Evolutionary conservation across 495 filamentous ascomycete species (phyloP), one percentile per base, ranked within the genome.

Genomic region (Penicillium taxi): DNA sequence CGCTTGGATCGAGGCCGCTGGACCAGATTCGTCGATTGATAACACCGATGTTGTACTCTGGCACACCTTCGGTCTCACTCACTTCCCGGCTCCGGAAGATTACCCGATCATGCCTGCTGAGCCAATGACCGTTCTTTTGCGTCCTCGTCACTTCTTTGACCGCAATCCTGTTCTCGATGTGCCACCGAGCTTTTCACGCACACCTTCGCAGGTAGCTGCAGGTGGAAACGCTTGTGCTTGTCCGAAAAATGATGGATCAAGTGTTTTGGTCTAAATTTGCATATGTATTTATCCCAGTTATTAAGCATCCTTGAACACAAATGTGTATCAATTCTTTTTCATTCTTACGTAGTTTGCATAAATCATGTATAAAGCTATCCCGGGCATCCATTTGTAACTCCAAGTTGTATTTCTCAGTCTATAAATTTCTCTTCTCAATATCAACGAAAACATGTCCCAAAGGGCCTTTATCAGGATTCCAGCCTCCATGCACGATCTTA

Each of bases 81-180:
- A 96, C 58, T 94, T 95, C 71, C 89, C 90, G 0, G 62, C 86
- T 1, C 88, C 88, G 0, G 90, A 96, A 53, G 90, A 96, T 56
- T 96, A 84, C 63, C 90, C 90, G 20, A 71, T 96, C 48, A 96
- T 96, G 90, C 90, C 88, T 2, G 84, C 81, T 0, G 86, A 94
- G 67, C 83, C 84, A 0, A 88, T 95, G 77, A 86, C 79, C 5
- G 54, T 95, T 48, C 66, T 94, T 16, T 66, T 96, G 28, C 66
- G 88, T 28, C 90, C 90, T 3, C 69, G 88, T 13, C 78, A 95
- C 65, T 96, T 95, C 72, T 95, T 95, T 59, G 59, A 72, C 13
- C 71, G 76, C 29, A 96, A 94, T 52, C 89, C 90, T 8, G 86
- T 77, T 5, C 58, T 96, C 44, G 87, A 96, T 63, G 86, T 96